A percentile compares a stretch with the other conserved stretches of the same genome.
These are phyloP conservation scores for Coemansia sp. DNA, from an alignment of 192 early-diverging fungal genomes.

Conservation along the genomic window DNA sequence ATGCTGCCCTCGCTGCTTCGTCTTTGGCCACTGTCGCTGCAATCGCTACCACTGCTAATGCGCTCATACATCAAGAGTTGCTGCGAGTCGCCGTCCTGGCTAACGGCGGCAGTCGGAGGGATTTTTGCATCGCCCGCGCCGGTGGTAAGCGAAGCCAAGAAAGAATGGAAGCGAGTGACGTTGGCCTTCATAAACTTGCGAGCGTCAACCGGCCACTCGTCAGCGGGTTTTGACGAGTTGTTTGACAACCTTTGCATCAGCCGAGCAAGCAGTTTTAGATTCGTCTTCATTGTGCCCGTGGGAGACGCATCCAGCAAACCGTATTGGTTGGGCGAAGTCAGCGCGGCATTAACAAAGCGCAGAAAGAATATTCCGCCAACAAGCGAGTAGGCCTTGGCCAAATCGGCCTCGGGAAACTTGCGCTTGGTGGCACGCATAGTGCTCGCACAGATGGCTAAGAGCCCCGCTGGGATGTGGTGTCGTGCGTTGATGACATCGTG, in stretches of 20 bases:
- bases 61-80: conserved; percentile 1
- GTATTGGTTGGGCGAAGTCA: conserved; percentile 38
- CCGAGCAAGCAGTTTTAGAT: conserved; percentile 39
- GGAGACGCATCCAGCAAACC: conserved; percentile 25
- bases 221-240: conserved; percentile 30
- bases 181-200: conserved; percentile 37
- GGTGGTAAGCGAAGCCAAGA: conserved; percentile 30
- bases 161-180: conserved; percentile 18
- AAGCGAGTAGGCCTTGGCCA: conserved; percentile 30
- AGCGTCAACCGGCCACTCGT: conserved; percentile 42
- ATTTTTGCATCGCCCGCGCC: not conserved
- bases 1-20: not conserved
- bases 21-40: conserved; percentile 7
- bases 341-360: conserved; percentile 45
- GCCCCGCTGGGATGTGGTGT: conserved; percentile 24
- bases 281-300: conserved; percentile 19
- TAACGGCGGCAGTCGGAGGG: not conserved
- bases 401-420: conserved; percentile 28
- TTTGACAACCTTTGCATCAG: conserved; percentile 48
- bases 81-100: not conserved
- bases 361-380: conserved; percentile 50
- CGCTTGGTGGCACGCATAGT: conserved; percentile 23
- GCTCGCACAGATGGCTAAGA: conserved; percentile 37
- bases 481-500: conserved; percentile 31
- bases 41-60: not conserved